Evolutionary conservation across 352 stramenopile species (phyloP).

Genomic region (Pythium insidiosum): DNA sequence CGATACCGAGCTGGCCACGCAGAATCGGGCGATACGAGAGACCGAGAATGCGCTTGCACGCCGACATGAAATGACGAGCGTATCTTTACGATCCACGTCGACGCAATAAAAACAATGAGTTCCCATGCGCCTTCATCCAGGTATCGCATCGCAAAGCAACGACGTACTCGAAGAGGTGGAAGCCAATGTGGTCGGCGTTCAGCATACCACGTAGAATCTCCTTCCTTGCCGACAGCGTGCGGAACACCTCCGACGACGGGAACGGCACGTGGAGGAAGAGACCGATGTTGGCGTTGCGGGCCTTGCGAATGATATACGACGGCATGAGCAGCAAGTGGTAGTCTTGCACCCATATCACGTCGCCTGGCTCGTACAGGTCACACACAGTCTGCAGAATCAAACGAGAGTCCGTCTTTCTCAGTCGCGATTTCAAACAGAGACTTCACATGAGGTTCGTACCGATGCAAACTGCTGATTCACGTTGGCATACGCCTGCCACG

Average conservation of each 20-base stretch:
- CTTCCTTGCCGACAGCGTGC: slow-evolving; percentile 91
- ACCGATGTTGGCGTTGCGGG: slow-evolving; percentile 89
- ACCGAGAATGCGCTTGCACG: slow-evolving; percentile 90
- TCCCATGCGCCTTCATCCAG: too few species aligned
- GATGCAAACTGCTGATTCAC: slow-evolving; percentile 92
- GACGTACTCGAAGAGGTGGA: slow-evolving; percentile 91
- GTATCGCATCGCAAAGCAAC: too few species aligned
- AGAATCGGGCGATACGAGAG: slow-evolving; percentile 91
- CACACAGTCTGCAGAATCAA: slow-evolving; percentile 69
- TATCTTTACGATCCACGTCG: slow-evolving; percentile 21
- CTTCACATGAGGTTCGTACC: too few species aligned
- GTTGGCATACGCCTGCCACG: slow-evolving; percentile 92
- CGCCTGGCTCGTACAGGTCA: slow-evolving; percentile 67
- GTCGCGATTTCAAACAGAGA: too few species aligned
- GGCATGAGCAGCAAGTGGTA: slow-evolving; percentile 97
- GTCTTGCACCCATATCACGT: slow-evolving; percentile 97
- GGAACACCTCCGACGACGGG: slow-evolving; percentile 97
- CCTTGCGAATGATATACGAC: slow-evolving; percentile 89
- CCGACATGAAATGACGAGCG: slow-evolving; percentile 87
- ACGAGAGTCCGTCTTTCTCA: too few species aligned
- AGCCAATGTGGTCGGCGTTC: slow-evolving; percentile 89
- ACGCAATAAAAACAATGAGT: not conserved
- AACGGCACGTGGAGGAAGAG: slow-evolving; percentile 99
- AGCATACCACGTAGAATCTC: slow-evolving; percentile 88
- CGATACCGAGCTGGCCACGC: slow-evolving; percentile 87